Evolutionary conservation across 2,329 filamentous ascomycete genomes (phyloP).

Genomic region (Volutella citrinella): DNA sequence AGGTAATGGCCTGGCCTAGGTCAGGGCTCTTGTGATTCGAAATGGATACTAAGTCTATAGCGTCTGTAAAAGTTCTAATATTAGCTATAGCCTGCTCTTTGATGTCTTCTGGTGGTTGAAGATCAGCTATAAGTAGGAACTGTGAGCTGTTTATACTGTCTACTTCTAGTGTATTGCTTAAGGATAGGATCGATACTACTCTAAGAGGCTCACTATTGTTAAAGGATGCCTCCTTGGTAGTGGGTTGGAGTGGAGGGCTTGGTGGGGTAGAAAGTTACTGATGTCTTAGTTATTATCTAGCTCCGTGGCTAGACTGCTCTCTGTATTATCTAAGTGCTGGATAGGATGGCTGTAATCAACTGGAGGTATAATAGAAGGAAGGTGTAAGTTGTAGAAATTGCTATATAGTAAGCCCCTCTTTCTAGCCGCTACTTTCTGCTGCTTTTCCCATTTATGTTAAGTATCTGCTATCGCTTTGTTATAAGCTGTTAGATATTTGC

Average conservation of each 20-base stretch:
- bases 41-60: neutral
- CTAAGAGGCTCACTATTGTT: neutral
- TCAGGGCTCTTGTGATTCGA: neutral
- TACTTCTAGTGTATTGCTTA: neutral
- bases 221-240: neutral
- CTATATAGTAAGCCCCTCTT: too few relatives aligned
- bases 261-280: neutral
- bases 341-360: too few relatives aligned
- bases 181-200: neutral
- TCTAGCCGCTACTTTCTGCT: too few relatives aligned
- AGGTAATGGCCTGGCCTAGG: neutral
- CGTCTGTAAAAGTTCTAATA: neutral
- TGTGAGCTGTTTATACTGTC: neutral
- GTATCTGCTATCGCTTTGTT: too few relatives aligned
- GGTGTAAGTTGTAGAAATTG: too few relatives aligned
- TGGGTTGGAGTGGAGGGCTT: slow-evolving; percentile 1
- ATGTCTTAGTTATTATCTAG: slow-evolving; percentile 1
- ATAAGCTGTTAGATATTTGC: too few relatives aligned
- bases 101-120: neutral
- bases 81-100: neutral
- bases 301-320: neutral
- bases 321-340: neutral
- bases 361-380: too few relatives aligned
- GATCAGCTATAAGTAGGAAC: neutral
- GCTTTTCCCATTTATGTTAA: too few relatives aligned